A percentile compares a stretch with the other conserved stretches of the same genome.
Evolutionary conservation across 2,329 filamentous ascomycete species (phyloP).

Genomic region (Talaromyces rugulosus): DNA sequence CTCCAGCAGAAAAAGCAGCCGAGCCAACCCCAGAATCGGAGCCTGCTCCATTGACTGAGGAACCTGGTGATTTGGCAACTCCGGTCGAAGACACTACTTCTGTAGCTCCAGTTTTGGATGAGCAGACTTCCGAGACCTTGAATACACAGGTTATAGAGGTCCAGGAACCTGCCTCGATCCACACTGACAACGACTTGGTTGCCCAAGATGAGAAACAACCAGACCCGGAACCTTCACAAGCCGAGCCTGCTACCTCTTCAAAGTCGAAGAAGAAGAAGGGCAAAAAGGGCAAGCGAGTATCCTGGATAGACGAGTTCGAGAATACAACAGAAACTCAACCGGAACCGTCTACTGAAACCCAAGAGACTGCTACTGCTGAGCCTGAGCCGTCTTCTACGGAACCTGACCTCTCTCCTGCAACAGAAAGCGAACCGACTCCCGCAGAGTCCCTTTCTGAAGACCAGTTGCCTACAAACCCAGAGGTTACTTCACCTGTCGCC

Average conservation of each 20-base stretch:
- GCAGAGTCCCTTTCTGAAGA: background rate
- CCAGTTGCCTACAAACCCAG: background rate
- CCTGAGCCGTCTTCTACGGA: background rate
- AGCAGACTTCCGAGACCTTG: background rate
- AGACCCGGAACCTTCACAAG: background rate
- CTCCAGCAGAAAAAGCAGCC: background rate
- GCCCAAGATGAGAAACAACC: background rate
- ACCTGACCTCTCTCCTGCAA: background rate
- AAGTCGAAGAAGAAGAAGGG: constrained; percentile 38
- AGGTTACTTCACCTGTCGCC: background rate
- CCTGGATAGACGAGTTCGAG: constrained; percentile 19
- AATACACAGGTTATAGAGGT: background rate
- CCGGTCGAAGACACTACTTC: background rate
- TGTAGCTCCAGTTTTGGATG: background rate
- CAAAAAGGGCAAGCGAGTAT: constrained; percentile 35
- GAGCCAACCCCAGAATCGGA: background rate
- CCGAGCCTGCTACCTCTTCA: constrained; percentile 11
- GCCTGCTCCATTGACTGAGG: background rate
- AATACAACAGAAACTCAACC: background rate
- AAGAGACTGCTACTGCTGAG: background rate
- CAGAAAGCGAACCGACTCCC: background rate
- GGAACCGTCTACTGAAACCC: background rate
- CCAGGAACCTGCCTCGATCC: background rate
- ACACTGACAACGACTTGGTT: background rate
- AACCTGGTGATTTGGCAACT: background rate